Evolutionary conservation across 225 moss, liverwort and hornwort genomes (phyloP).

Genomic region (Polytrichum commune): DNA sequence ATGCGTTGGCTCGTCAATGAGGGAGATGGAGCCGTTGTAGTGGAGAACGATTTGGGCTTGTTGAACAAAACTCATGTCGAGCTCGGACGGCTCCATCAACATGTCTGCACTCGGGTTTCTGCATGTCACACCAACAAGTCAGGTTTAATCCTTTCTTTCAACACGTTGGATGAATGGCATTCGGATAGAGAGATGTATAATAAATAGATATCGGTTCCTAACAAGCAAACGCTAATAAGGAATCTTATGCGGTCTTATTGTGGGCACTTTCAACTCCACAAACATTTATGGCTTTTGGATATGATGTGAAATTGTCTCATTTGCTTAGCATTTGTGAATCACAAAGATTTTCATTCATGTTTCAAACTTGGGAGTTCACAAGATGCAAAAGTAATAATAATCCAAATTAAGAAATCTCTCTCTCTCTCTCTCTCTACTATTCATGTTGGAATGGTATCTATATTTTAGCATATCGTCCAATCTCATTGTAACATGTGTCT

Average conservation of each 20-base stretch:
- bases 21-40: constrained; percentile 22
- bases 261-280: too few relatives aligned
- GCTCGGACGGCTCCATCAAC: constrained; percentile 9
- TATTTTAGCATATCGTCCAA: too few relatives aligned
- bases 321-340: too few relatives aligned
- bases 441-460: too few relatives aligned
- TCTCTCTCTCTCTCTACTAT: too few relatives aligned
- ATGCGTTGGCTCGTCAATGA: constrained; percentile 29
- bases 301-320: neutral
- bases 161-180: neutral
- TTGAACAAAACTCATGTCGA: constrained; percentile 2
- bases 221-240: neutral
- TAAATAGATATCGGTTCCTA: too few relatives aligned
- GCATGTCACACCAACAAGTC: neutral
- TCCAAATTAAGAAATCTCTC: too few relatives aligned
- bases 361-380: too few relatives aligned
- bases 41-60: constrained; percentile 10
- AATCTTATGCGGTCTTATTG: neutral
- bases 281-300: neutral
- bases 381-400: too few relatives aligned
- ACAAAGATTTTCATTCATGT: too few relatives aligned
- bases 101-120: constrained; percentile 20
- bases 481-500: too few relatives aligned
- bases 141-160: neutral
- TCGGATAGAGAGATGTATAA: too few relatives aligned